Evolutionary conservation across 345 rosid genomes (phyloP).

Genomic region (Eucalyptus erythrocorys): DNA sequence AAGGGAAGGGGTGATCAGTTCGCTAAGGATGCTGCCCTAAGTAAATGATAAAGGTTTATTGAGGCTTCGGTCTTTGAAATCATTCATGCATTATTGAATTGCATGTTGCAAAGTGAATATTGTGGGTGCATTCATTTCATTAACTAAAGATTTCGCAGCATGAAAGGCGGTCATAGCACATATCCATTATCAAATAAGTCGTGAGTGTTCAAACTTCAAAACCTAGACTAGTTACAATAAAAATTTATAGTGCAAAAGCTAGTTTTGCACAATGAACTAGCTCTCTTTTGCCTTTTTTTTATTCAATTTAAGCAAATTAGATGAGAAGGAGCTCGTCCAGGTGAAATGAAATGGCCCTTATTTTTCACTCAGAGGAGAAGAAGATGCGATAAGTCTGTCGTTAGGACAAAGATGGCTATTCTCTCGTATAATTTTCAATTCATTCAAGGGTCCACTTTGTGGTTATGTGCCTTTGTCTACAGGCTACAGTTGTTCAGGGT

Average conservation of each 20-base stretch:
- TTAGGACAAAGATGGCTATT: neutral
- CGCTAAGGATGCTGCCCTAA: neutral
- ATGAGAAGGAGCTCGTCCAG: neutral
- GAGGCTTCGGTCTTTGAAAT: neutral
- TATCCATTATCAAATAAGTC: neutral
- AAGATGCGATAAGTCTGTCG: neutral
- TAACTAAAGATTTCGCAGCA: neutral
- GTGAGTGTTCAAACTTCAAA: neutral
- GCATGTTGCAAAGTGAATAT: too few species aligned
- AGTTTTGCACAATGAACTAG: accelerated
- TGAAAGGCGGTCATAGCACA: neutral
- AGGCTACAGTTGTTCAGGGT: neutral
- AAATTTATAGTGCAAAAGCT: neutral
- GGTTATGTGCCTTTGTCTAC: neutral
- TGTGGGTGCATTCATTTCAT: neutral
- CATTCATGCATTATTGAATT: neutral
- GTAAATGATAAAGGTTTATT: neutral
- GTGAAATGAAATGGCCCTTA: neutral
- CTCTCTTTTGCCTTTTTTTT: neutral
- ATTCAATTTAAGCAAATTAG: neutral
- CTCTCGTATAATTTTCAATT: neutral
- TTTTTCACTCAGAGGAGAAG: neutral
- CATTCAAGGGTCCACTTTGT: too few species aligned
- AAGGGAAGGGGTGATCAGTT: neutral
- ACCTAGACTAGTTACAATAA: accelerated